Evolutionary conservation across 192 early-diverging fungal species (phyloP), one percentile per base, ranked within the genome.

Genomic region (Coemansia reversa): DNA sequence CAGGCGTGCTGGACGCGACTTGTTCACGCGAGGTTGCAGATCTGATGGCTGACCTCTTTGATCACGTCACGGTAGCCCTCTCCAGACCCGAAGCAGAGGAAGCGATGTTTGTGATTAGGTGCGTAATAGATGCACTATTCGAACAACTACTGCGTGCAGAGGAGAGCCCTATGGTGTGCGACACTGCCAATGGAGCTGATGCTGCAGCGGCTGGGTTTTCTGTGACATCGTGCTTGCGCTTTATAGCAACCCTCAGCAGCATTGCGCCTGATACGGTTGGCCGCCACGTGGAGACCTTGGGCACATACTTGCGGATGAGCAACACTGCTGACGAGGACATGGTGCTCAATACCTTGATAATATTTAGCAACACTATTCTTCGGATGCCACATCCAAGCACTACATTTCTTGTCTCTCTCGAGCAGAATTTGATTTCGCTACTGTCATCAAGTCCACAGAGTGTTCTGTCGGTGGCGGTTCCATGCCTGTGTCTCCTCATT

Each of bases 121-220:
- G 82, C 58, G 79, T 92, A 32, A 87, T 93, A 9, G 91, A 94
- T 58, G 87, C 89, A 39, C 75, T 93, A 0, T 83, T 91, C 69
- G 92, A 94, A 28, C 82, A 83, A 50, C 71, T 93, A 32, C 72
- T 93, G 39, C 70, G 67, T 14, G 74, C 88, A 1, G 90, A 94
- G 27, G 90, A 92, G 57, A 58, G 67, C 4, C 61, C 62, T 16
- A 67, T 65, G 49, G 67, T 62, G 18, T 58, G 52, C 25, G 60
- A 59, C 24, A 28, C 19, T 25, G 55, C 23, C 29, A 54, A 33
- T 19, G 29, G 49, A 4, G 22, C 48, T 28, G 50, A 7, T 14
- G 9, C 27, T 30, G 22, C 54, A 32, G 24, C 23, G 11, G 16
- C 55, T 8, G 29, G 49, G 48, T 52, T 71, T 65, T 67, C 72